Evolutionary conservation across 305 asterid species (phyloP), one percentile per base, ranked within the genome.

Genomic region (Fraxinus sp.): DNA sequence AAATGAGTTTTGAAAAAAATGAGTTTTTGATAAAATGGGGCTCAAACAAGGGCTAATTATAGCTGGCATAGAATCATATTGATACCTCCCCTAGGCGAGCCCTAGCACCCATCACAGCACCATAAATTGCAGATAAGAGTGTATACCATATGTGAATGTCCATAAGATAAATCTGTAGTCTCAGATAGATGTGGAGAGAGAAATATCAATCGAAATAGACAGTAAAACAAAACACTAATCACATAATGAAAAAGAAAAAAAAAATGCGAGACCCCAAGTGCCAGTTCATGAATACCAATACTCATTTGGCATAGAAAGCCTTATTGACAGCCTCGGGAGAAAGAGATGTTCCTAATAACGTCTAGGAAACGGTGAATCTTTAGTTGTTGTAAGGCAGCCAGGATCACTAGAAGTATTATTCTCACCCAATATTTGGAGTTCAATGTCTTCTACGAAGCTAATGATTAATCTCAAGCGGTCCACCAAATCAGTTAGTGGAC

Each of bases 141-240:
- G 97, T 96, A 83, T 96, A 94, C 97, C 97, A 96, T 46, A 96
- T 96, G 90, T 96, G 98, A 84, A 94, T 92, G 89, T 96, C 99
- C 99, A 96, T 96, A 77, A 94, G 66, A 90, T 96, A 96, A 43
- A 96, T 94, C 99, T 96, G 94, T 32, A 84, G 82, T 81, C 82
- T 72, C 18, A 62, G 33, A 36, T 75, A 28, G 30, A 72, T 28
- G 0, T 24, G 26, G 64, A 22, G 32, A 32, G 62, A 49, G 24
- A 14, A 64, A 68, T 35, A 66, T 77, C 84, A 59, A 39, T 55
- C 24, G 4, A 52, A 75, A 41, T 28, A 78, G 43, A 52, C 64
- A 81, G 57, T 77, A 80, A 30, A 77, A 77, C 41, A 37, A 9
- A 68, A 73, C 82, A 74, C 66, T 78, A 59, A 26, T 78, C 82